Percentiles rank a stretch among this genome's conserved stretches.
These are phyloP conservation scores for Rhododendron williamsianum DNA, from an alignment of 148 eudicot species.

Conservation along the genomic window DNA sequence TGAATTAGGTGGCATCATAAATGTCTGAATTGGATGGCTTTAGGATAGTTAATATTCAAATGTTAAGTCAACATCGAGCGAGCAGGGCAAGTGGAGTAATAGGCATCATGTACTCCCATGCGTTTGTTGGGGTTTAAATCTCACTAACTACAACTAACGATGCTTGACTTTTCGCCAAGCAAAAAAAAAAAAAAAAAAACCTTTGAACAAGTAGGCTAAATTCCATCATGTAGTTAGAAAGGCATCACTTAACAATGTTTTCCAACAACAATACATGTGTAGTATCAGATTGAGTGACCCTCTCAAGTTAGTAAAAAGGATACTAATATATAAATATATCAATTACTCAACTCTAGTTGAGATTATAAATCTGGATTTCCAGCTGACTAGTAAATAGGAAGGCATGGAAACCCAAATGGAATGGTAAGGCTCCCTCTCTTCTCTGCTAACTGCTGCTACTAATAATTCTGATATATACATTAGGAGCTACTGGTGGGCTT, in stretches of 20 bases:
- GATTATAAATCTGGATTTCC: constrained; percentile 17
- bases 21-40: background rate
- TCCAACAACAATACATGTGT: constrained; percentile 9
- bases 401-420: constrained; percentile 6
- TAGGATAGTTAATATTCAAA: background rate
- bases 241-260: constrained; percentile 2
- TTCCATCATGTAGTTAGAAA: background rate
- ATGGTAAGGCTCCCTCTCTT: constrained; percentile 15
- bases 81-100: background rate
- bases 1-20: background rate
- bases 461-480: constrained; percentile 37
- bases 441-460: constrained; percentile 24
- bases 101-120: background rate
- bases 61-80: background rate
- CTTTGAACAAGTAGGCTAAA: background rate
- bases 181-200: background rate
- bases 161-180: background rate
- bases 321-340: background rate
- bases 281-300: constrained; percentile 24
- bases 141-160: background rate
- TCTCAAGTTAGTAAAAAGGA: constrained; percentile 14
- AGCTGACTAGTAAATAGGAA: background rate
- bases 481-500: constrained; percentile 16
- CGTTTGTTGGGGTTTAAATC: background rate
- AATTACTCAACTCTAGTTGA: background rate